A percentile compares a stretch with the other conserved stretches of the same genome.
phyloP scores from a whole-genome alignment of 1,139 yeast genomes.

The Sugiyamaella grinbergsii region DNA sequence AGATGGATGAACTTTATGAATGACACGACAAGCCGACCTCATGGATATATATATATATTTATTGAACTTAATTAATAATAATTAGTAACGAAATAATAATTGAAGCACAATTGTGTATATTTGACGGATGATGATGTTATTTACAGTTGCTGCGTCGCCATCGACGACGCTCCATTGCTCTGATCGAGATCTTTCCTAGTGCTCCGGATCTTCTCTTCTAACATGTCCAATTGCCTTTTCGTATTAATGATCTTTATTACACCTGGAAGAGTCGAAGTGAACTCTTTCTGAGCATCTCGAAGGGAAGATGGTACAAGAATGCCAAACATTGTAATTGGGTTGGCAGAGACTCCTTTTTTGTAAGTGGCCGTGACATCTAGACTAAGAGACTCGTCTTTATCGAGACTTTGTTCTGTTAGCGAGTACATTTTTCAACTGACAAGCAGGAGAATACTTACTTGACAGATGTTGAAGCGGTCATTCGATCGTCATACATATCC shows the following conservation, averaged over 20 bases:
- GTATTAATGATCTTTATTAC: constrained; percentile 41
- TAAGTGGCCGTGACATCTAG: not conserved
- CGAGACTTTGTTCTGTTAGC: constrained; percentile 12
- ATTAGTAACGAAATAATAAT: too few species aligned
- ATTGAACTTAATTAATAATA: too few species aligned
- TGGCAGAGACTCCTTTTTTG: constrained; percentile 23
- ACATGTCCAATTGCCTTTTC: constrained; percentile 27
- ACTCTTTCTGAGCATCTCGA: constrained; percentile 47
- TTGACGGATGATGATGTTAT: not conserved
- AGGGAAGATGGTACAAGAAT: constrained; percentile 51
- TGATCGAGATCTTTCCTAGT: not conserved
- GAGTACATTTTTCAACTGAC: not conserved
- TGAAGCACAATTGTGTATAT: too few species aligned
- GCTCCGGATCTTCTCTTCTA: constrained; percentile 20
- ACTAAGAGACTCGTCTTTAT: not conserved
- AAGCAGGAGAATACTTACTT: constrained; percentile 8
- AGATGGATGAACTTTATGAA: too few species aligned
- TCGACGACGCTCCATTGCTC: too few species aligned
- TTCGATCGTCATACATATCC: constrained; percentile 40
- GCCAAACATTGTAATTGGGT: constrained; percentile 57
- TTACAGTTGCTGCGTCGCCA: not conserved
- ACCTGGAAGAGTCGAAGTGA: constrained; percentile 41
- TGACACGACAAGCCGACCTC: too few species aligned
- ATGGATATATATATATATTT: too few species aligned
- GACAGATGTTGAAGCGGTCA: constrained; percentile 33